These are phyloP conservation scores for Plasmodium coatneyi DNA, from an alignment of 169 alveolate genomes.

Conservation along the genomic window DNA sequence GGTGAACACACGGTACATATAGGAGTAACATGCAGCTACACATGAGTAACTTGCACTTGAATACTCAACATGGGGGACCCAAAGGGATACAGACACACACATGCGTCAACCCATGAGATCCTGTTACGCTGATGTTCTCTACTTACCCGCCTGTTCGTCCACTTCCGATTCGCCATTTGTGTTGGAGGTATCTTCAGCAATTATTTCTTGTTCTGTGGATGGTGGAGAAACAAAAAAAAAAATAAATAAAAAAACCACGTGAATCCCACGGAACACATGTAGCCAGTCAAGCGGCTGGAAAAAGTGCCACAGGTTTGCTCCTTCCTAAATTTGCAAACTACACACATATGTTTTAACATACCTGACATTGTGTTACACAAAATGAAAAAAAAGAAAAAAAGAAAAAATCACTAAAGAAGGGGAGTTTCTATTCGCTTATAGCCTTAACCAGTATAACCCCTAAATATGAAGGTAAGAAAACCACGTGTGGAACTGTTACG, in stretches of 20 bases:
- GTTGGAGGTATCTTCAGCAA: constrained; percentile 44
- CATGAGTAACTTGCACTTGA: background rate
- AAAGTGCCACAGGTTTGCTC: background rate
- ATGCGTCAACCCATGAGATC: background rate
- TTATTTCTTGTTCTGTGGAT: constrained; percentile 41
- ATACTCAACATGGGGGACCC: background rate
- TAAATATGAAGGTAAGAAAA: background rate
- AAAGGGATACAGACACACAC: background rate
- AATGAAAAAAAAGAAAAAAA: background rate
- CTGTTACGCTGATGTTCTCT: background rate
- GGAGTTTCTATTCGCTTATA: background rate
- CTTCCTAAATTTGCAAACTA: background rate
- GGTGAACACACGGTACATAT: background rate
- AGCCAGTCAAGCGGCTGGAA: background rate
- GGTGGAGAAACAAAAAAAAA: background rate
- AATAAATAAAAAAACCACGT: background rate
- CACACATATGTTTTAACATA: background rate
- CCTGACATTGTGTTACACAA: constrained; percentile 53
- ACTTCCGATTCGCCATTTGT: constrained; percentile 54
- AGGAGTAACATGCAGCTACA: background rate
- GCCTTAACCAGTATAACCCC: background rate
- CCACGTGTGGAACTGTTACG: background rate
- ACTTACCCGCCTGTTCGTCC: constrained; percentile 61
- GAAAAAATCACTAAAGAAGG: background rate
- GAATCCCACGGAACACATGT: background rate